Evolutionary conservation across 177 flowering plant species (phyloP), one percentile per base, ranked within the genome.

Genomic region (Tripterygium wilfordii): DNA sequence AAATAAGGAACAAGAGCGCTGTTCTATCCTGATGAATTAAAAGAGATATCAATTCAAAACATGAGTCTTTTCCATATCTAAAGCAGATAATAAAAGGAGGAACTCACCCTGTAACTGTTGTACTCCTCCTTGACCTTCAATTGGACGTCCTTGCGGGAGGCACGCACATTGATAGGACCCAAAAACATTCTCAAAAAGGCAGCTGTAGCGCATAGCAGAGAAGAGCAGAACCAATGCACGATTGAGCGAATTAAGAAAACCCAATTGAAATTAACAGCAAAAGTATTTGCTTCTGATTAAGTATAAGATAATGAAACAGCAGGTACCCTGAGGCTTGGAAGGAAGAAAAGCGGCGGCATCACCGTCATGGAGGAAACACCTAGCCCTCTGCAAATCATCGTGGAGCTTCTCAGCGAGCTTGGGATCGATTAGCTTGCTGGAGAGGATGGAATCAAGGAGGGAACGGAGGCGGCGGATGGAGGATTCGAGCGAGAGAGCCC

Each of bases 91-190:
- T n/a, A n/a, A n/a, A n/a, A n/a, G n/a, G n/a, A n/a, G n/a, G n/a
- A n/a, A 12, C 71, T 36, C 71, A 92, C 98, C 61, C 82, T 82
- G 63, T 78, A 82, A 53, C 74, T 76, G 68, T 92, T 92, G 72
- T 92, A 92, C 57, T 92, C 98, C 70, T 92, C 91, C 56, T 92
- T 92, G 19, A 92, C 88, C 74, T 86, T 88, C 66, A 88, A 58
- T 51, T 86, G 94, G 24, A 89, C 74, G 46, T 92, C 98, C 57
- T 84, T 88, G 63, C 79, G 67, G 15, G 76, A 66, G 8, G 96
- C 95, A 15, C 91, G 80, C 35, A 92, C 96, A 63, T 78, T 86
- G 16, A 88, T 75, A 15, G 98, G 98, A 41, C 98, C 98, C 26
- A 92, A 63, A 73, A 92, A 88, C 94, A 79, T 92, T 72, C 57